Conservation (phyloP, 179 eudicot species). For the Silene noctiflora region DNA sequence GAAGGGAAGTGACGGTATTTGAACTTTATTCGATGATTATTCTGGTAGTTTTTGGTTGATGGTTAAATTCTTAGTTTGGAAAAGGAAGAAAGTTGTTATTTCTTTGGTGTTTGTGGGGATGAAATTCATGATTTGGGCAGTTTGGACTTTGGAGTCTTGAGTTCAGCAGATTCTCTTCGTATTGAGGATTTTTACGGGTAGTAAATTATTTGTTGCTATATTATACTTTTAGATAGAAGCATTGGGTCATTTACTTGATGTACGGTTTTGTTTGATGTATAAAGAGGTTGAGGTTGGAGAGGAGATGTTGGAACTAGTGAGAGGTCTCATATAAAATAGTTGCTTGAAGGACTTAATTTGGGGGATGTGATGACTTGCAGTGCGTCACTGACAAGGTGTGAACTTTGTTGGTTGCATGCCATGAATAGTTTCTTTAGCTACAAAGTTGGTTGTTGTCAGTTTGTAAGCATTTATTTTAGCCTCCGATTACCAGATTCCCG, state of each 20-base stretch:
- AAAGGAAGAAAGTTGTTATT: not conserved
- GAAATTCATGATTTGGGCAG: not conserved
- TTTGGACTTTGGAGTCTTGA: constrained; percentile 10
- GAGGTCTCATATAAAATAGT: not conserved
- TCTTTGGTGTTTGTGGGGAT: not conserved
- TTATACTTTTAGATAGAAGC: not conserved
- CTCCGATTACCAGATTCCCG: no score
- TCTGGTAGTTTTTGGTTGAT: not conserved
- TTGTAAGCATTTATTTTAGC: not conserved
- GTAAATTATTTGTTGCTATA: not conserved
- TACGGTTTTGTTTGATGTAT: not conserved
- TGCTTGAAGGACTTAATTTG: not conserved
- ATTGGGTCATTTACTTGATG: not conserved
- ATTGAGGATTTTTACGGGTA: not conserved
- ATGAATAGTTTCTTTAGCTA: not conserved
- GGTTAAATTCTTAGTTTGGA: not conserved
- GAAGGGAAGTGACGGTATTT: not conserved
- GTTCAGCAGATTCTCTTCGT: not conserved
- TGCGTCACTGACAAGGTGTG: not conserved
- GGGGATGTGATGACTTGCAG: not conserved
- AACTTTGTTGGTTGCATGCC: not conserved
- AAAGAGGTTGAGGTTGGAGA: not conserved
- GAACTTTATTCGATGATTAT: not conserved
- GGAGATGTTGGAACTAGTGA: not conserved
- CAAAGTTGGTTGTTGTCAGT: not conserved